These are phyloP conservation scores for Kockiozyma suomiensis DNA, from an alignment of 805 yeast genomes.

Conservation along the genomic window DNA sequence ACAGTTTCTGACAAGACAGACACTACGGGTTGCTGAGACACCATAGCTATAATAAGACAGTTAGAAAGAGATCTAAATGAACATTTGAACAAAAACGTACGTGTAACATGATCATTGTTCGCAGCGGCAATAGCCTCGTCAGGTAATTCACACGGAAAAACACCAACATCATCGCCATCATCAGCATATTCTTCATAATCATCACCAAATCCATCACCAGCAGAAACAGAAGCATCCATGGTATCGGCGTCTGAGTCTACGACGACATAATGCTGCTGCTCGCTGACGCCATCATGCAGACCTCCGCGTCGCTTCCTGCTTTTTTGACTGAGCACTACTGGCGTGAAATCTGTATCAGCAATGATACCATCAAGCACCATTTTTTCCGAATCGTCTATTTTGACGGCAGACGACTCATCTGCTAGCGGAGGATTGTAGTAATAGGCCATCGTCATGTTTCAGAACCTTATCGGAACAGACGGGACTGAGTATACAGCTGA, in stretches of 20 bases:
- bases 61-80: not conserved
- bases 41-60: not conserved
- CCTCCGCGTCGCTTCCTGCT: not conserved
- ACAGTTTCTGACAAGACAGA: not conserved
- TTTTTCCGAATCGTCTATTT: not conserved
- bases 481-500: not conserved
- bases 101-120: too few relatives aligned
- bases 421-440: not conserved
- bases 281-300: not conserved
- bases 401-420: not conserved
- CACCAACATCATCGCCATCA: conserved; percentile 8
- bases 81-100: not conserved
- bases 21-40: not conserved
- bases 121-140: not conserved
- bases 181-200: conserved; percentile 1
- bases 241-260: not conserved
- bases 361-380: not conserved
- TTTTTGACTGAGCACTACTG: not conserved
- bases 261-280: not conserved
- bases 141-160: conserved; percentile 3
- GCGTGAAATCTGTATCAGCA: not conserved
- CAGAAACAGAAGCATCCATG: not conserved
- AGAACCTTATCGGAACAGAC: not conserved
- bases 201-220: not conserved
- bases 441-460: not conserved